These are phyloP conservation scores for Colletotrichum simmondsii DNA, from an alignment of 2,329 filamentous ascomycete species.

Conservation along the genomic window DNA sequence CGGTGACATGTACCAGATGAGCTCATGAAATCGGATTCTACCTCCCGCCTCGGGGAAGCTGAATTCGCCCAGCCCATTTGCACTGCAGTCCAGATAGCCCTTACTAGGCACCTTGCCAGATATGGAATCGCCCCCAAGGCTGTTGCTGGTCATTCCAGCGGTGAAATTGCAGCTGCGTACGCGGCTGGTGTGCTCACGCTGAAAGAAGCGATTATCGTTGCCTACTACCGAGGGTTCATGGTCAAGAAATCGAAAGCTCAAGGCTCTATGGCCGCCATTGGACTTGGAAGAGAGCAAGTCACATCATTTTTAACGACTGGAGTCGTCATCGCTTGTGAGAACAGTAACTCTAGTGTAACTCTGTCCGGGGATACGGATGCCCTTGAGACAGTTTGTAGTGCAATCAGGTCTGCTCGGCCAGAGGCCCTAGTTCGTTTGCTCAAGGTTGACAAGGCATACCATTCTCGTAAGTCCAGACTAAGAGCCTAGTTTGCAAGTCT, in stretches of 20 bases:
- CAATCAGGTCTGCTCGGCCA: slow-evolving; percentile 37
- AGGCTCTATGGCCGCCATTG: slow-evolving; percentile 48
- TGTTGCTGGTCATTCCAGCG: slow-evolving; percentile 51
- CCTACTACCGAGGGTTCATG: slow-evolving; percentile 47
- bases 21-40: slow-evolving; percentile 12
- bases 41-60: slow-evolving; percentile 35
- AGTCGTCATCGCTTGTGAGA: slow-evolving; percentile 31
- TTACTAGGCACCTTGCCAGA: slow-evolving; percentile 47
- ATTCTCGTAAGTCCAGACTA: background rate
- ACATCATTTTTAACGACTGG: background rate
- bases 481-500: background rate
- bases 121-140: slow-evolving; percentile 43
- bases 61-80: slow-evolving; percentile 59
- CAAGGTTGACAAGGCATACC: slow-evolving; percentile 18
- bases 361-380: slow-evolving; percentile 37
- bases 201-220: slow-evolving; percentile 44
- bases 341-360: slow-evolving; percentile 40
- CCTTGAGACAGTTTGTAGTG: slow-evolving; percentile 38
- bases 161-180: slow-evolving; percentile 54
- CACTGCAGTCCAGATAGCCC: slow-evolving; percentile 63
- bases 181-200: slow-evolving; percentile 42
- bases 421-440: background rate
- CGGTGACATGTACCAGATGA: background rate
- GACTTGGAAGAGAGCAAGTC: slow-evolving; percentile 36
- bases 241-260: slow-evolving; percentile 36